Percentiles rank a stretch among this genome's conserved stretches.
Evolutionary conservation across 352 stramenopile genomes (phyloP).

Genomic region (Globisporangium emineosum): DNA sequence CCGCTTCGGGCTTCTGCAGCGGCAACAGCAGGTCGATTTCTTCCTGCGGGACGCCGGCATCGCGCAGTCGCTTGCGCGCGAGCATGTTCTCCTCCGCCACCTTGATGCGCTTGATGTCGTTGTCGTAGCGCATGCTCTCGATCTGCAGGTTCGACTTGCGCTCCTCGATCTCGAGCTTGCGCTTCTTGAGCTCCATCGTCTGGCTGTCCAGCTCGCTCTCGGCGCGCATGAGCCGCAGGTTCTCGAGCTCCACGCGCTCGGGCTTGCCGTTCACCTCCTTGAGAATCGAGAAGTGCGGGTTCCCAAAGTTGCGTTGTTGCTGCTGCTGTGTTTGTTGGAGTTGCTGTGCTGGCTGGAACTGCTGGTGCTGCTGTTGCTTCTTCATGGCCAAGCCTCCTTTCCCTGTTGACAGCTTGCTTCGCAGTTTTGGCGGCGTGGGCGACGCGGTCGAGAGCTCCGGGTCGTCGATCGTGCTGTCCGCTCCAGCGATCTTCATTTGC

Average conservation of each 20-base stretch:
- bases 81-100: slow-evolving; percentile 24
- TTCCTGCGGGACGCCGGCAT: slow-evolving; percentile 23
- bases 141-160: slow-evolving; percentile 14
- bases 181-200: slow-evolving; percentile 10
- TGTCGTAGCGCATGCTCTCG: slow-evolving; percentile 19
- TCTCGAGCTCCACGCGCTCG: slow-evolving; percentile 14
- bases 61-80: slow-evolving; percentile 39
- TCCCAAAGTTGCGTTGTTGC: not conserved
- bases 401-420: not conserved
- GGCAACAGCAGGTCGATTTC: slow-evolving; percentile 21
- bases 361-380: slow-evolving; percentile 7
- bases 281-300: slow-evolving; percentile 12
- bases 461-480: not conserved
- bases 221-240: slow-evolving; percentile 7
- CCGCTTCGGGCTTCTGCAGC: slow-evolving; percentile 8
- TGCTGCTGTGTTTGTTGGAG: slow-evolving; percentile 3
- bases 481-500: slow-evolving; percentile 3
- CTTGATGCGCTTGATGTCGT: slow-evolving; percentile 17
- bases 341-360: not conserved
- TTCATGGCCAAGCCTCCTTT: not conserved
- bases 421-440: not conserved
- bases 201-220: slow-evolving; percentile 2
- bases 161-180: slow-evolving; percentile 11
- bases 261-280: slow-evolving; percentile 13
- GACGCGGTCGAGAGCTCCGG: slow-evolving; percentile 2